These are phyloP conservation scores for Lanzia echinophila DNA, from an alignment of 2,329 filamentous ascomycete genomes.

Conservation along the genomic window DNA sequence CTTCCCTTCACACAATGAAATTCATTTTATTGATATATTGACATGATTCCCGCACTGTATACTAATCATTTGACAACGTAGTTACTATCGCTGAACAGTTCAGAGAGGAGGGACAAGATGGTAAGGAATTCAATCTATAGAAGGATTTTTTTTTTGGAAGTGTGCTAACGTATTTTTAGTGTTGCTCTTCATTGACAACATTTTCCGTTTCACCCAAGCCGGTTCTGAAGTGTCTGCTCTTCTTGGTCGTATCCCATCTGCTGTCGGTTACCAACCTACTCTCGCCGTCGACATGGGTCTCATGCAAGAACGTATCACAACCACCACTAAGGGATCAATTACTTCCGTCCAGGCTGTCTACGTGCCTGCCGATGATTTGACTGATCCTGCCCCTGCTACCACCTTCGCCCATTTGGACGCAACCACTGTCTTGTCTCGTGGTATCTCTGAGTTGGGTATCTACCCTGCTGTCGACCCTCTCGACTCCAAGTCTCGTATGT, in stretches of 20 bases:
- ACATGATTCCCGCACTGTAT: too few species aligned
- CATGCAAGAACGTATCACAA: constrained; percentile 99
- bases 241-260: constrained; percentile 98
- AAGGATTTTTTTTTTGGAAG: too few species aligned
- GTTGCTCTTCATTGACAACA: constrained; percentile 99
- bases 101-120: constrained; percentile 75
- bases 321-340: constrained; percentile 98
- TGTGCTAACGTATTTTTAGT: constrained; percentile 45
- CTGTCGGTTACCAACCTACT: constrained; percentile 99
- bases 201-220: constrained; percentile 99
- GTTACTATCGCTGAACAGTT: constrained; percentile 78
- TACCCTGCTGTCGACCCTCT: constrained; percentile 99
- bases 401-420: constrained; percentile 99
- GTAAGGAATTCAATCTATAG: constrained; percentile 46
- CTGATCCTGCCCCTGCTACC: constrained; percentile 97
- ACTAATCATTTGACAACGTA: not conserved
- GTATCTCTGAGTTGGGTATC: constrained; percentile 99
- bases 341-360: constrained; percentile 99
- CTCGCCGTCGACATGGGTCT: constrained; percentile 97
- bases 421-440: constrained; percentile 99
- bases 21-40: too few species aligned
- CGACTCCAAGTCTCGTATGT: constrained; percentile 98
- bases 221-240: constrained; percentile 99
- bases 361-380: constrained; percentile 99
- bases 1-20: too few species aligned